phyloP scores from a whole-genome alignment of 768 basidiomycete genomes.

The Saitozyma sp. region DNA sequence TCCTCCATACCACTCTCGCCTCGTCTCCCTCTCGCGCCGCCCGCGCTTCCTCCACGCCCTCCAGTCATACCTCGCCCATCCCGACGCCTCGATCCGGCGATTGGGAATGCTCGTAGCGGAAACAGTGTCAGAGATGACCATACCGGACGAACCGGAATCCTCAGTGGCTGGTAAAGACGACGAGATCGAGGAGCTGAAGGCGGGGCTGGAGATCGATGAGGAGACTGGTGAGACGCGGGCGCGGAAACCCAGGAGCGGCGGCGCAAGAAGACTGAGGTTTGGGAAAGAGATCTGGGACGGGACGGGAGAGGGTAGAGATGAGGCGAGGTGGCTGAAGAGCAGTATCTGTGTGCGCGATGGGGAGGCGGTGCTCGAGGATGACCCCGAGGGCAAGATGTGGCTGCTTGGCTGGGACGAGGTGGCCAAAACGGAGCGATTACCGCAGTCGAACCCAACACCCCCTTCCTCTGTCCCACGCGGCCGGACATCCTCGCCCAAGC shows the following conservation, averaged over 20 bases:
- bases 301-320: slow-evolving; percentile 63
- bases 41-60: slow-evolving; percentile 66
- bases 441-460: background rate
- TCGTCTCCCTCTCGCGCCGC: slow-evolving; percentile 46
- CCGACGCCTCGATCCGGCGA: slow-evolving; percentile 71
- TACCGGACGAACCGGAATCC: slow-evolving; percentile 18
- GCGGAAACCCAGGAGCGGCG: slow-evolving; percentile 4
- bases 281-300: slow-evolving; percentile 73
- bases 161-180: slow-evolving; percentile 10
- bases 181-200: slow-evolving; percentile 38
- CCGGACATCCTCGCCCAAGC: slow-evolving; percentile 2
- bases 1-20: slow-evolving; percentile 57
- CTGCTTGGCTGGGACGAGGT: slow-evolving; percentile 39
- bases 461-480: background rate
- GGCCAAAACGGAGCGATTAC: slow-evolving; percentile 3
- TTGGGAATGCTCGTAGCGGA: slow-evolving; percentile 95
- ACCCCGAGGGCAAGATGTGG: slow-evolving; percentile 23
- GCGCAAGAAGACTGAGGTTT: slow-evolving; percentile 67
- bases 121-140: slow-evolving; percentile 54
- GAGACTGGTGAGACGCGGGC: slow-evolving; percentile 8
- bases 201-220: slow-evolving; percentile 37
- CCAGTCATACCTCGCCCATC: slow-evolving; percentile 72
- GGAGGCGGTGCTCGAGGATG: slow-evolving; percentile 18
- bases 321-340: slow-evolving; percentile 65
- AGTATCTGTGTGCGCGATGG: slow-evolving; percentile 35